Evolutionary conservation across 2,329 filamentous ascomycete genomes (phyloP).

Genomic region (Stemphylium beticola): DNA sequence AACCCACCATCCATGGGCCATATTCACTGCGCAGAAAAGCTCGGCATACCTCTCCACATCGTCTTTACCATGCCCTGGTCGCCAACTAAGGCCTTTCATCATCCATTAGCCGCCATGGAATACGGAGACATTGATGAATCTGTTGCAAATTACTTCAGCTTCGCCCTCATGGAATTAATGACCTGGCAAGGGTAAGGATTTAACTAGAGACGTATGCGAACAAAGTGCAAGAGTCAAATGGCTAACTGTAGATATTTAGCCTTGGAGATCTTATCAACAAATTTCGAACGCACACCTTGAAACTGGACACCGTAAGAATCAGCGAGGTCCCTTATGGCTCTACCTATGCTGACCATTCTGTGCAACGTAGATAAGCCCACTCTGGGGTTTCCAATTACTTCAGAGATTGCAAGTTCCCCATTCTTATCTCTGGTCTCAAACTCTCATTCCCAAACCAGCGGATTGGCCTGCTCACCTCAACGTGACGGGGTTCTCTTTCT

Average conservation of each 20-base stretch:
- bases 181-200: constrained; percentile 56
- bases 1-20: constrained; percentile 36
- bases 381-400: constrained; percentile 49
- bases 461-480: constrained; percentile 40
- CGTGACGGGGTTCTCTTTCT: constrained; percentile 58
- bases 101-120: constrained; percentile 59
- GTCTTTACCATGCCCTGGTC: constrained; percentile 78
- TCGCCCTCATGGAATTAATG: constrained; percentile 56
- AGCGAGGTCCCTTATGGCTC: background rate
- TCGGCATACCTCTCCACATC: constrained; percentile 75
- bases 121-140: constrained; percentile 42
- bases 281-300: constrained; percentile 49
- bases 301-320: constrained; percentile 49
- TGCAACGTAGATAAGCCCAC: constrained; percentile 28
- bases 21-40: constrained; percentile 73
- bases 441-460: constrained; percentile 29
- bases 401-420: constrained; percentile 51
- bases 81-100: constrained; percentile 55
- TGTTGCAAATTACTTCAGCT: constrained; percentile 54
- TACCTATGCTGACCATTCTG: background rate
- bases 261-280: constrained; percentile 57
- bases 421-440: constrained; percentile 57
- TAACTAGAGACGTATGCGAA: background rate
- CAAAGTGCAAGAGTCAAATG: background rate
- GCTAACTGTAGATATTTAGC: background rate